Conservation (phyloP, 352 stramenopile genomes). For the Blastocystis sp. region DNA sequence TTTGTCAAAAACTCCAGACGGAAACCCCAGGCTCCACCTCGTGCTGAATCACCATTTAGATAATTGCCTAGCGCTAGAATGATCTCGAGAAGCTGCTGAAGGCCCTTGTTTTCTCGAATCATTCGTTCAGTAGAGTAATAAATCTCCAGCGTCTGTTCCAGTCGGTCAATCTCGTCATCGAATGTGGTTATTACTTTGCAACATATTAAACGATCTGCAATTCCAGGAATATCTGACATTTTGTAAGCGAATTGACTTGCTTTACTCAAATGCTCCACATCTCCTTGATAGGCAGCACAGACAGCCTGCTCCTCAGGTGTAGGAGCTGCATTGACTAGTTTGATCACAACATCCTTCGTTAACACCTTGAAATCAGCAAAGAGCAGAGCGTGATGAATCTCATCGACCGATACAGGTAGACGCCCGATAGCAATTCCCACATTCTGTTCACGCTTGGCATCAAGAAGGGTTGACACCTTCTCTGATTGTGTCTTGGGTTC, state of each 20-base stretch:
- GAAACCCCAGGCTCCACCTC: conserved; percentile 81
- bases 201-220: conserved; percentile 49
- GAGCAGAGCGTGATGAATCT: conserved; percentile 61
- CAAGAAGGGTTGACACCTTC: conserved; percentile 64
- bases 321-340: conserved; percentile 62
- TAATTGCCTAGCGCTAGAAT: conserved; percentile 84
- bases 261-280: conserved; percentile 51
- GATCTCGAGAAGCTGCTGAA: conserved; percentile 79
- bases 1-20: conserved; percentile 82
- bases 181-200: conserved; percentile 33
- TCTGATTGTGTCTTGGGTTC: background rate
- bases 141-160: background rate
- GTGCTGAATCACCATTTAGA: conserved; percentile 79
- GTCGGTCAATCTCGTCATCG: conserved; percentile 10
- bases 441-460: conserved; percentile 66
- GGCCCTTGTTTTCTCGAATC: conserved; percentile 72
- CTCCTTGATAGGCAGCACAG: conserved; percentile 55
- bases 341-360: conserved; percentile 61
- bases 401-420: conserved; percentile 45
- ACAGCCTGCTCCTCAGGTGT: conserved; percentile 65
- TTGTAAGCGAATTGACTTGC: conserved; percentile 59
- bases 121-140: background rate
- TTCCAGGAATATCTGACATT: background rate
- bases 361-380: conserved; percentile 62
- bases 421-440: conserved; percentile 66